A percentile compares a stretch with the other conserved stretches of the same genome.
Conservation (phyloP, 2,329 filamentous ascomycete species). For the Colletotrichum sidae region DNA sequence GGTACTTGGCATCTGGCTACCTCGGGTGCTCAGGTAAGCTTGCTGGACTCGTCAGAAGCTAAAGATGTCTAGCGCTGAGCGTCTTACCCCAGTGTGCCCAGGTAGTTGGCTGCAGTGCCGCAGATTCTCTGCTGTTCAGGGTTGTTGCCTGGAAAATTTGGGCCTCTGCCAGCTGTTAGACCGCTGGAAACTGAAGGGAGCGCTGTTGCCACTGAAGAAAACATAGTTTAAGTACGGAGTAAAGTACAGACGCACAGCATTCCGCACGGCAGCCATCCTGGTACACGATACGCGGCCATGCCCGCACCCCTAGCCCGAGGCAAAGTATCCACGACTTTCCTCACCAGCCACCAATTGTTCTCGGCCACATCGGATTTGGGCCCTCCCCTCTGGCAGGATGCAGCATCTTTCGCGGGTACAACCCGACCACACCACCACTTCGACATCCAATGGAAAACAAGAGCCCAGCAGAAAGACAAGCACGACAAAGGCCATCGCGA, state of each 20-base stretch:
- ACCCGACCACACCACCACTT: slow-evolving; percentile 9
- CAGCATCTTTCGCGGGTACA: slow-evolving; percentile 21
- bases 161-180: neutral
- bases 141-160: slow-evolving; percentile 1
- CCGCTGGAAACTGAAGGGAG: neutral
- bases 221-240: neutral
- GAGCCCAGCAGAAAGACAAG: neutral
- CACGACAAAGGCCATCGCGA: neutral
- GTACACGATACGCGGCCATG: slow-evolving; percentile 11
- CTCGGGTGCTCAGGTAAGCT: neutral
- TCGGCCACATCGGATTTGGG: slow-evolving; percentile 24
- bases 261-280: neutral
- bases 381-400: slow-evolving; percentile 6
- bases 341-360: slow-evolving; percentile 28
- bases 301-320: neutral
- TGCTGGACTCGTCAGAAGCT: neutral
- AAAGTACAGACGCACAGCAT: slow-evolving; percentile 1
- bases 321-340: slow-evolving; percentile 28
- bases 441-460: slow-evolving; percentile 3
- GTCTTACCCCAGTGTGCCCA: no score
- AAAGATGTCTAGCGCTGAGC: no score
- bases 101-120: no score
- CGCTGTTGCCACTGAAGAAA: slow-evolving; percentile 28
- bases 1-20: neutral
- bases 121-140: no score